Evolutionary conservation across 2,329 filamentous ascomycete species (phyloP), one percentile per base, ranked within the genome.

Genomic region (Diplodia sapinea): DNA sequence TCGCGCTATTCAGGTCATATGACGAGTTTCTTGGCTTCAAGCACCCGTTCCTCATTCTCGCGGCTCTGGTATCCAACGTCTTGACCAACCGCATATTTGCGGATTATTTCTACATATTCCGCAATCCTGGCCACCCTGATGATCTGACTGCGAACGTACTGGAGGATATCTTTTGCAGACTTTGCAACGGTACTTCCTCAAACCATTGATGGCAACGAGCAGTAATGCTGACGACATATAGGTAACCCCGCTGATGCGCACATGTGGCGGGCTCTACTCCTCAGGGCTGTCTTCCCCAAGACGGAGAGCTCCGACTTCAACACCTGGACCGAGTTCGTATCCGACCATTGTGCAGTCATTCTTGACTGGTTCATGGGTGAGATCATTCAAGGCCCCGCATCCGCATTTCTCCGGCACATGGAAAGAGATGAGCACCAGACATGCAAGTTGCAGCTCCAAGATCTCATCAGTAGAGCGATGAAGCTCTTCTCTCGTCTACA

Each of bases 41-140:
- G 31, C 54, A 65, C 40, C n/a, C 36, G 11, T 69, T 59, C 9
- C 49, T 69, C 40, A 12, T 69, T 11, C 29, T 69, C 9, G 47
- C 56, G 1, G 64, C 55, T 1, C 17, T 61, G 17, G 13, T 69
- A 1, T 52, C 64, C 6, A 11, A 66, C 6, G 12, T 56, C 8
- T 20, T 69, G 20, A 29, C 17, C 9, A 36, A 17, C 3, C 15
- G 31, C 2, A 63, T 69, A 0, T 69, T 66, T 50, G 12, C 17
- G 1, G 55, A 50, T 7, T 50, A 64, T 0, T 66, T 69, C 50
- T 66, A 50, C 15, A 33, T 40, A 11, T 31, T 69, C 20, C n/a
- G 29, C 13, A 26, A 62, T n/a, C 17, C 23, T 23, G 23, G 23
- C 23, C 23, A 23, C 23, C 23, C 23, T 23, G 23, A 23, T 23